phyloP scores from a whole-genome alignment of 495 filamentous ascomycete species.

The Amphirosellinia nigrospora region DNA sequence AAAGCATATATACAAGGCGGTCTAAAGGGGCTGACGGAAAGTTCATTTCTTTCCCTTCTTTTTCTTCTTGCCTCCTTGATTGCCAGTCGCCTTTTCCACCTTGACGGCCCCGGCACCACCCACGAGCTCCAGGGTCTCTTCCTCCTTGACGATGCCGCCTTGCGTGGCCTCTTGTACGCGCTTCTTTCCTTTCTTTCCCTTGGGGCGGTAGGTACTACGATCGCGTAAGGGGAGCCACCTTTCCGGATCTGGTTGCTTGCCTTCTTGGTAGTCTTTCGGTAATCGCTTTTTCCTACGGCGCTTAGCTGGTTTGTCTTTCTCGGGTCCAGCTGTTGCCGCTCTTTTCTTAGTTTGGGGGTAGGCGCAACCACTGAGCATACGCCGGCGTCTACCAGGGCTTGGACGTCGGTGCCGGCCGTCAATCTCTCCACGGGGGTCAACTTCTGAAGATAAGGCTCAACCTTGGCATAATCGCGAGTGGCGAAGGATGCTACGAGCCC shows the following conservation, averaged over 20 bases:
- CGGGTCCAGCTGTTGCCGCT: constrained; percentile 54
- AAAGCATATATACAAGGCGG: background rate
- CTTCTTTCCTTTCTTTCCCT: constrained; percentile 90
- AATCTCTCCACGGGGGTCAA: constrained; percentile 72
- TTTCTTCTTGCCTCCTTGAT: constrained; percentile 69
- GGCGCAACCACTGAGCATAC: constrained; percentile 65
- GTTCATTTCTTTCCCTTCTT: constrained; percentile 74
- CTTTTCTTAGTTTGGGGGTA: constrained; percentile 60
- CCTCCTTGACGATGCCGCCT: constrained; percentile 76
- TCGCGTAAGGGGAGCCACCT: constrained; percentile 91
- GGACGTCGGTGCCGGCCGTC: constrained; percentile 68
- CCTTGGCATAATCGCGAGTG: constrained; percentile 64
- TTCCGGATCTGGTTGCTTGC: constrained; percentile 84
- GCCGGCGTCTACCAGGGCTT: constrained; percentile 76
- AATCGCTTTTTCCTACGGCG: constrained; percentile 75
- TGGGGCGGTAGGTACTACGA: constrained; percentile 84
- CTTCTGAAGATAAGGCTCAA: constrained; percentile 62
- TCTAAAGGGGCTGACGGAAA: background rate
- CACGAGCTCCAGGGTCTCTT: constrained; percentile 67
- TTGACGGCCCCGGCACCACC: constrained; percentile 66
- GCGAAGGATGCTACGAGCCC: constrained; percentile 86
- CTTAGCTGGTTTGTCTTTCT: constrained; percentile 62
- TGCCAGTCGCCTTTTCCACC: constrained; percentile 59
- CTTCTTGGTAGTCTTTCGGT: constrained; percentile 76
- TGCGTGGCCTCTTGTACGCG: constrained; percentile 79